Percentiles rank a stretch among this genome's conserved stretches.
Evolutionary conservation across 177 flowering plant species (phyloP).

Genomic region (Tripterygium wilfordii): DNA sequence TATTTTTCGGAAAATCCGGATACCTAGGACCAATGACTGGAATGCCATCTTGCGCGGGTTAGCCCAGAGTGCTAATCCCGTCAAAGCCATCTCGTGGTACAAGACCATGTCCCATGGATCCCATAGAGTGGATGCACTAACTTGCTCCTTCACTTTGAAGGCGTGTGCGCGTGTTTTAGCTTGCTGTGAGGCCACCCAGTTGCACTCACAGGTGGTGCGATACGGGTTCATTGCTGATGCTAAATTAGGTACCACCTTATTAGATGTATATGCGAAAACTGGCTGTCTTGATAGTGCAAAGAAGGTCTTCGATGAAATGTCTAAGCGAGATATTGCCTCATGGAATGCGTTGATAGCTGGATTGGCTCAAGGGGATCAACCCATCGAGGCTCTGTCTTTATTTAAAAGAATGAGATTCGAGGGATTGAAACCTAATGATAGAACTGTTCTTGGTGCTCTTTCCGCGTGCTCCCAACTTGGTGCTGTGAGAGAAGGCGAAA

Average conservation of each 20-base stretch:
- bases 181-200: constrained; percentile 38
- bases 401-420: constrained; percentile 44
- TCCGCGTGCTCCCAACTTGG: constrained; percentile 84
- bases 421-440: constrained; percentile 52
- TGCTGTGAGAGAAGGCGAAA: constrained; percentile 48
- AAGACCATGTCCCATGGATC: constrained; percentile 26
- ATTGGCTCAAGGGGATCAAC: constrained; percentile 63
- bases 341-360: constrained; percentile 84
- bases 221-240: constrained; percentile 51
- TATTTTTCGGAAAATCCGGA: constrained; percentile 35
- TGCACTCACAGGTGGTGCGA: constrained; percentile 47
- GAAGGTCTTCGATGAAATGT: constrained; percentile 80
- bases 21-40: constrained; percentile 67
- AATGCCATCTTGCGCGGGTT: constrained; percentile 80
- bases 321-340: constrained; percentile 48
- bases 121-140: constrained; percentile 59
- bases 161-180: constrained; percentile 73
- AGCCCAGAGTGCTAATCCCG: constrained; percentile 47
- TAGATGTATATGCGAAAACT: constrained; percentile 63
- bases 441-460: constrained; percentile 65
- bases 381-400: constrained; percentile 53
- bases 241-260: constrained; percentile 51
- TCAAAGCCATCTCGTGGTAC: constrained; percentile 35
- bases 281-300: constrained; percentile 47
- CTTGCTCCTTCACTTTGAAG: constrained; percentile 75